Conservation (phyloP, 2,329 filamentous ascomycete genomes). For the Curvularia lunata region DNA sequence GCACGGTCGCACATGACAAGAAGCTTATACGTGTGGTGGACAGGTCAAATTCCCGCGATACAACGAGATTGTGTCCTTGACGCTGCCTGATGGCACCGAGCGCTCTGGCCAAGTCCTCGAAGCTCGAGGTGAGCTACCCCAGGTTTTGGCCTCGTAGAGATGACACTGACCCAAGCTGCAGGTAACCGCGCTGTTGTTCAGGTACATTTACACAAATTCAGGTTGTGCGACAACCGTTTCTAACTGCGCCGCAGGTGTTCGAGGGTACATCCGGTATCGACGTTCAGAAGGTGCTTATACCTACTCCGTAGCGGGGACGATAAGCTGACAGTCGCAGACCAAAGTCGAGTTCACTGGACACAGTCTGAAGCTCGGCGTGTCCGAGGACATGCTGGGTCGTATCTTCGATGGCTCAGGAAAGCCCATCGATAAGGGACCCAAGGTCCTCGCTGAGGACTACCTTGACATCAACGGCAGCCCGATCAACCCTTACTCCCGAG, state of each 20-base stretch:
- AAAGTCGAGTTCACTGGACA: slow-evolving; percentile 97
- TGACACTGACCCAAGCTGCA: slow-evolving; percentile 50
- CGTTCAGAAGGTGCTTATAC: slow-evolving; percentile 79
- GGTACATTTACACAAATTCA: slow-evolving; percentile 58
- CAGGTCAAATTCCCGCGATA: slow-evolving; percentile 97
- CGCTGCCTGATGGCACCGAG: slow-evolving; percentile 91
- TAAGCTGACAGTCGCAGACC: slow-evolving; percentile 64
- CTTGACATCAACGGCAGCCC: slow-evolving; percentile 98
- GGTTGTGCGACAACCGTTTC: slow-evolving; percentile 13
- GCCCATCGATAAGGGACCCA: slow-evolving; percentile 98
- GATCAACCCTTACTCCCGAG: slow-evolving; percentile 97
- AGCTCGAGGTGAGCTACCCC: slow-evolving; percentile 76
- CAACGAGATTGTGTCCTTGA: slow-evolving; percentile 97
- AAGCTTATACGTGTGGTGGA: slow-evolving; percentile 33
- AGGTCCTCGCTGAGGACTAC: slow-evolving; percentile 97
- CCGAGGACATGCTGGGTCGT: slow-evolving; percentile 98
- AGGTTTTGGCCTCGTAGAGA: background rate
- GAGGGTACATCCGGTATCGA: slow-evolving; percentile 97
- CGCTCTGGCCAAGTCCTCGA: slow-evolving; percentile 95
- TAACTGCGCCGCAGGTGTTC: slow-evolving; percentile 73
- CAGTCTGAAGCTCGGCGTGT: slow-evolving; percentile 97
- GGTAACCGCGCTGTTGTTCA: slow-evolving; percentile 94
- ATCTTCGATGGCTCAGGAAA: slow-evolving; percentile 98
- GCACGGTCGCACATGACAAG: slow-evolving; percentile 7
- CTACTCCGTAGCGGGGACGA: slow-evolving; percentile 18